Evolutionary conservation across 202 grass and related monocot species (phyloP), one percentile per base, ranked within the genome.

Genomic region (Bolboschoenoplectus hybrid): DNA sequence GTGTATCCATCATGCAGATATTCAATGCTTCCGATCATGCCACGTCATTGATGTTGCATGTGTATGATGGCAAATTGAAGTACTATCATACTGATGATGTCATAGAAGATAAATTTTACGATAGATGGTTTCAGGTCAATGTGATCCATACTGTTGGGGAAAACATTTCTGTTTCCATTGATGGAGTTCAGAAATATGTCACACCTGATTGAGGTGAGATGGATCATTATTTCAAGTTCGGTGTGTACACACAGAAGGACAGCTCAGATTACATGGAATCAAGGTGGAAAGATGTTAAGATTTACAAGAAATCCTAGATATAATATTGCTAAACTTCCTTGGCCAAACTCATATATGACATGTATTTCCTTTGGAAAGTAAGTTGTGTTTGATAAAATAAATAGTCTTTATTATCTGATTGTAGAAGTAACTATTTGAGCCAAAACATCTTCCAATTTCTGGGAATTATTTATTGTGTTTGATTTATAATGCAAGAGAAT

Each of bases 51-150:
- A 92, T 90, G 91, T 47, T 93, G 77, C 75, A 82, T 1, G 89
- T 91, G 41, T 86, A 89, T 58, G 13, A 58, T 39, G 89, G 87
- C 46, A 39, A 52, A 14, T 82, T 89, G 7, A 81, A 19, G 3
- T 89, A 87, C 82, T 91, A 91, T 82, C 1, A 74, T 2, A 46
- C 20, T 0, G 69, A 81, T 1, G 75, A 82, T 35, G 65, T 71
- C n/a, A n/a, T 88, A 12, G 67, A 65, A 45, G 58, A 6, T 32
- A 0, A 6, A 16, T 81, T 94, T 4, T 89, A 89, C 45, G 55
- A 82, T 65, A 67, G 85, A 11, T 94, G 92, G 89, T 64, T 94
- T 47, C 46, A 82, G 40, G 69, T 94, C 3, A 94, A 94, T 61
- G 89, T 91, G 1, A 26, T 91, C 1, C 92, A 91, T 34, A 85